A percentile compares a stretch with the other conserved stretches of the same genome.
These are phyloP conservation scores for Leishmania tarentolae DNA, from an alignment of 208 protist genomes.

Conservation along the genomic window DNA sequence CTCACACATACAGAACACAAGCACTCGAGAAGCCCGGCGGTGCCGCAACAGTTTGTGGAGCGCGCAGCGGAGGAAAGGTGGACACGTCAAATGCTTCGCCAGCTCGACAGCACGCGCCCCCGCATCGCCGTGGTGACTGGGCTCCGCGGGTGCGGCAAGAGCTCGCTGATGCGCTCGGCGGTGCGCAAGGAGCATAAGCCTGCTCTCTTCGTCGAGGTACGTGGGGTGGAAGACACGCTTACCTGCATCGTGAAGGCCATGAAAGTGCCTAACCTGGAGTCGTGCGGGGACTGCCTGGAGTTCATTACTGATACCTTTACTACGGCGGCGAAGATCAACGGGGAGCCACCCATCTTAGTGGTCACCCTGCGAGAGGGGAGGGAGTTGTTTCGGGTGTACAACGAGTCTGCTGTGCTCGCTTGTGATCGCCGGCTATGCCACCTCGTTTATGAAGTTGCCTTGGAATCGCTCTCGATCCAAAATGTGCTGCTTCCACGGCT, in stretches of 20 bases:
- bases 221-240: conserved; percentile 73
- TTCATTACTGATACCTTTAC: conserved; percentile 82
- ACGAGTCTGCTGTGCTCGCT: conserved; percentile 68
- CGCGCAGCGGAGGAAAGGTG: conserved; percentile 72
- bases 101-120: conserved; percentile 67
- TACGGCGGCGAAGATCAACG: conserved; percentile 65
- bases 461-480: conserved; percentile 63
- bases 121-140: conserved; percentile 69
- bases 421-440: conserved; percentile 81
- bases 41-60: conserved; percentile 41
- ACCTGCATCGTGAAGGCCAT: conserved; percentile 64
- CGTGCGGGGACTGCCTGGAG: conserved; percentile 77
- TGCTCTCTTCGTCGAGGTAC: conserved; percentile 77
- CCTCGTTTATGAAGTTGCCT: conserved; percentile 72
- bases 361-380: conserved; percentile 78
- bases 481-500: conserved; percentile 70
- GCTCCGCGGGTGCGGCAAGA: conserved; percentile 63
- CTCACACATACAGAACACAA: conserved; percentile 47
- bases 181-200: conserved; percentile 79
- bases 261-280: conserved; percentile 81
- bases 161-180: conserved; percentile 59
- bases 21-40: conserved; percentile 13
- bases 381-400: conserved; percentile 72
- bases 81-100: conserved; percentile 67
- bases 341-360: conserved; percentile 73